Evolutionary conservation across 768 basidiomycete genomes (phyloP), one percentile per base, ranked within the genome.

Genomic region (Auricularia cornea): DNA sequence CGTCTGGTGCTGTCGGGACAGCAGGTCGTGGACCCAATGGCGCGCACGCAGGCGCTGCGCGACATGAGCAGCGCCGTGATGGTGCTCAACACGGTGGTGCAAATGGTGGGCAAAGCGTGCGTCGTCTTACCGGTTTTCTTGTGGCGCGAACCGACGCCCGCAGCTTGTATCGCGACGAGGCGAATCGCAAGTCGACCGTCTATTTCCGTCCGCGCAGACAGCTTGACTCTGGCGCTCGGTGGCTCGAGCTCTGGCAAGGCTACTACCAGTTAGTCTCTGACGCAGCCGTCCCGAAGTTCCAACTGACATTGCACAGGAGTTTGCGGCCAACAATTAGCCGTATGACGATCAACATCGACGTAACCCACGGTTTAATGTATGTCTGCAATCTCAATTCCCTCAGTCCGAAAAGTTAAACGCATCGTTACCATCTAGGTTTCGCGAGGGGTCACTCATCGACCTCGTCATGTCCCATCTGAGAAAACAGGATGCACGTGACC

Each of bases 291-390:
- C 12, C 10, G 35, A 38, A 10, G 35, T 12, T 12, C 44, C 20
- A 8, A 18, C 44, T 48, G 11, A 48, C 20, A 6, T 5, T 6
- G 20, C 20, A 23, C 44, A 48, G 44, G 44, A 48, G 87, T 0
- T 80, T 90, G 14, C 80, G 90, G n/a, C 89, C 90, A 3, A 82
- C 82, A 0, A 79, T 85, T 18, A 84, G 83, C 0, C 75, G 76
- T 0, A 80, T 92, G 68, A 72, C 90, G 30, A 77, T 92, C 66
- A 92, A 92, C 63, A 79, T 92, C 66, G 90, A 92, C 65, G 88
- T 89, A 56, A 84, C 86, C 0, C 88, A 89, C 0, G 90, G 86
- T 0, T 81, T 84, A 33, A 89, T 92, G 86, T 72, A 62, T 28
- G 68, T 67, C n/a, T n/a, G n/a, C n/a, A n/a, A n/a, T n/a, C n/a